A percentile compares a stretch with the other conserved stretches of the same genome.
These are phyloP conservation scores for Somion occarium DNA, from an alignment of 1,284 basidiomycete species.

Conservation along the genomic window DNA sequence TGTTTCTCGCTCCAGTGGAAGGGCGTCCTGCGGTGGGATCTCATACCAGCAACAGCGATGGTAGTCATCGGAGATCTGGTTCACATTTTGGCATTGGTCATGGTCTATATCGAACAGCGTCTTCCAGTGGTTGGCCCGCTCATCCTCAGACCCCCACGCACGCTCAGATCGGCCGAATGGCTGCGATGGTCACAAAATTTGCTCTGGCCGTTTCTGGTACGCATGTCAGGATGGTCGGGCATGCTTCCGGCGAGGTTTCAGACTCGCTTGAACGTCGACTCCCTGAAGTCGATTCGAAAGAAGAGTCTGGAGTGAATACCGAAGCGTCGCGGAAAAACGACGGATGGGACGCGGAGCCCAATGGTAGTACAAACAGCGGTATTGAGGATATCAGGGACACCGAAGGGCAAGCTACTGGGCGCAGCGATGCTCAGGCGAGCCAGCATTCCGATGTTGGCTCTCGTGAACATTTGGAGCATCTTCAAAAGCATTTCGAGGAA, in stretches of 20 bases:
- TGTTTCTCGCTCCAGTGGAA: constrained; percentile 27
- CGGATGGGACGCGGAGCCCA: neutral
- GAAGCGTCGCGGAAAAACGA: neutral
- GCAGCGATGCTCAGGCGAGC: neutral
- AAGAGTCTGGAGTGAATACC: neutral
- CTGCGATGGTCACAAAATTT: constrained; percentile 44
- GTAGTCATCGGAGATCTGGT: neutral
- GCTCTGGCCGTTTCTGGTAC: constrained; percentile 33
- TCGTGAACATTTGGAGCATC: neutral
- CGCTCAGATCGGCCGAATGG: constrained; percentile 44
- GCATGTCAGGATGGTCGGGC: constrained; percentile 18
- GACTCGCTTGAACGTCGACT: neutral
- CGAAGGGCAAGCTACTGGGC: neutral
- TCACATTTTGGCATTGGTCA: neutral
- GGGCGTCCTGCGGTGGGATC: constrained; percentile 1
- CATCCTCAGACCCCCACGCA: constrained; percentile 23
- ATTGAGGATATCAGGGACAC: neutral
- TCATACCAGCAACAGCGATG: constrained; percentile 1
- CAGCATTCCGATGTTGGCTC: too few relatives aligned
- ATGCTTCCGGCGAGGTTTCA: constrained; percentile 4
- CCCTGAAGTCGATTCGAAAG: neutral
- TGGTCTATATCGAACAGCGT: constrained; percentile 24
- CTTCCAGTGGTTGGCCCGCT: constrained; percentile 20
- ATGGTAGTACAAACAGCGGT: neutral
- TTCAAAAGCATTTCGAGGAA: neutral